Percentiles rank a stretch among this genome's conserved stretches.
Evolutionary conservation across 106 monocot genomes (phyloP).

Genomic region (Dendrobium chrysotoxum): DNA sequence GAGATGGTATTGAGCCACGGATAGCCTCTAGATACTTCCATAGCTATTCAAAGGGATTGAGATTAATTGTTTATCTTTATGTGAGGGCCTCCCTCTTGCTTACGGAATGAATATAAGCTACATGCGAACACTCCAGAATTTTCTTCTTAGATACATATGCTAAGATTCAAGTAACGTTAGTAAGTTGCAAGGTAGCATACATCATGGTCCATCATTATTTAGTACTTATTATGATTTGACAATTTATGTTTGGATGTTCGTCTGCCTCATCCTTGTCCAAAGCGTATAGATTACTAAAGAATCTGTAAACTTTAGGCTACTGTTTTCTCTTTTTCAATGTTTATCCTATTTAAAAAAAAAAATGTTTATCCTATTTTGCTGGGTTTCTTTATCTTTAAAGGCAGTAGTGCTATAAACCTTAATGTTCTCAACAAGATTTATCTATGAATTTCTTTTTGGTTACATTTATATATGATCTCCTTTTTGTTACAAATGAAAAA

Average conservation of each 20-base stretch:
- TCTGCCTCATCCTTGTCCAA: not conserved
- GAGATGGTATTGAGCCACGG: too few species aligned
- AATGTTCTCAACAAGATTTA: not conserved
- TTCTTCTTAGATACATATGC: not conserved
- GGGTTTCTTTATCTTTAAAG: not conserved
- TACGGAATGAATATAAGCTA: too few species aligned
- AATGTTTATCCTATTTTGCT: not conserved
- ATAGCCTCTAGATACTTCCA: too few species aligned
- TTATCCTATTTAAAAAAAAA: not conserved
- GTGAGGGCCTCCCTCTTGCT: too few species aligned
- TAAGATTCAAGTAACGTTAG: too few species aligned
- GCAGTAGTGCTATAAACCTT: not conserved
- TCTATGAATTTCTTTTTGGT: not conserved
- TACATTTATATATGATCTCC: too few species aligned
- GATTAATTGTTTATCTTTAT: too few species aligned
- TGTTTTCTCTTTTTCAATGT: not conserved
- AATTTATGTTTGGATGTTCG: not conserved
- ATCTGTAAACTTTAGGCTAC: not conserved
- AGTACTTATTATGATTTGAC: not conserved
- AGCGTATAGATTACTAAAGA: not conserved
- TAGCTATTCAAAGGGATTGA: too few species aligned
- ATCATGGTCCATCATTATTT: not conserved
- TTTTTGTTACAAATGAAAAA: too few species aligned
- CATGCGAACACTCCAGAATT: too few species aligned
- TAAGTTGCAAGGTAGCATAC: not conserved